phyloP scores from a whole-genome alignment of 345 rosid species.

The Angophora floribunda region DNA sequence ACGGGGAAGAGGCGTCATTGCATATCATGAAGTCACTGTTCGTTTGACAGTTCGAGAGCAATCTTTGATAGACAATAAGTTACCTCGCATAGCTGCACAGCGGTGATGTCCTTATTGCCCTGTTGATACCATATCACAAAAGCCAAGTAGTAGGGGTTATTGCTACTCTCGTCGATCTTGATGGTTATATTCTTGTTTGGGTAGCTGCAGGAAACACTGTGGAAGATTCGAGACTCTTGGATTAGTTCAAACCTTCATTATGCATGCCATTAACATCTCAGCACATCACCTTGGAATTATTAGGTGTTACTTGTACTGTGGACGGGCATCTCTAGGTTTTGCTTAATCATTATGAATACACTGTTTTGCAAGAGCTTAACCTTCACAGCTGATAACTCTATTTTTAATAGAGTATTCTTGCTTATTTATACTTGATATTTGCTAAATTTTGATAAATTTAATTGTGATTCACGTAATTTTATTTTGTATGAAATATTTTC shows the following conservation, averaged over 20 bases:
- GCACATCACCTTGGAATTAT: not conserved
- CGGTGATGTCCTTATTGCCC: slow-evolving; percentile 57
- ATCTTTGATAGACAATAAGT: not conserved
- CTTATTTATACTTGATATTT: no score
- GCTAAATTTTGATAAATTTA: no score
- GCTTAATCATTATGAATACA: not conserved
- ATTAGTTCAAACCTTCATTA: not conserved
- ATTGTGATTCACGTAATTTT: no score
- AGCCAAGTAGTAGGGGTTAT: slow-evolving; percentile 49
- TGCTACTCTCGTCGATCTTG: slow-evolving; percentile 61
- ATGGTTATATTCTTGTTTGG: slow-evolving; percentile 50
- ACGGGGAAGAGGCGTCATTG: not conserved
- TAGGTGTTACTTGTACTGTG: not conserved
- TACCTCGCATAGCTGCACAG: slow-evolving; percentile 74
- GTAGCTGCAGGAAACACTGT: slow-evolving; percentile 60
- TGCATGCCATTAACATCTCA: not conserved
- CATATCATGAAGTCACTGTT: not conserved
- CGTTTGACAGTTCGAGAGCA: not conserved
- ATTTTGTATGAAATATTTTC: no score
- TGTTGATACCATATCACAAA: slow-evolving; percentile 59
- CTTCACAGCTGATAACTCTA: no score
- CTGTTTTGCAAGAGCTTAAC: not conserved
- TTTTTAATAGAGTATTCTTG: no score
- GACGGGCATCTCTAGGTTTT: not conserved
- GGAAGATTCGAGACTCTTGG: not conserved